phyloP scores from a whole-genome alignment of 495 filamentous ascomycete genomes.

The Parathielavia hyrcaniae region DNA sequence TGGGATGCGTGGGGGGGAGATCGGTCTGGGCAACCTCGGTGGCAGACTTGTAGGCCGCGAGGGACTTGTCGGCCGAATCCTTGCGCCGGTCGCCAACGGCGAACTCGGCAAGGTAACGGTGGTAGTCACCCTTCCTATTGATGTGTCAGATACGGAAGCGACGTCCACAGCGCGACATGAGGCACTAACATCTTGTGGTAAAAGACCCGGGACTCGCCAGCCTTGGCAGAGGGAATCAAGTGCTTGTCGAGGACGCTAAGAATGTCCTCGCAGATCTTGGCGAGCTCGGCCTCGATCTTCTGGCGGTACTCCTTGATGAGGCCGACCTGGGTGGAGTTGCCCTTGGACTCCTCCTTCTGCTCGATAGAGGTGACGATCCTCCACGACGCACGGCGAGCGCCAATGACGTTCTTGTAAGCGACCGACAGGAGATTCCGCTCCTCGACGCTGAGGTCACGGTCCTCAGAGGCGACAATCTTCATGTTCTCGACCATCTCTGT shows the following conservation, averaged over 20 bases:
- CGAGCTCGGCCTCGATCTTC: conserved; percentile 98
- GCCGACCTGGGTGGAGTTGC: conserved; percentile 84
- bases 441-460: conserved; percentile 97
- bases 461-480: conserved; percentile 95
- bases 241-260: conserved; percentile 93
- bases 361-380: conserved; percentile 99
- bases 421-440: conserved; percentile 99
- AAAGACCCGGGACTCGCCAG: conserved; percentile 98
- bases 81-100: conserved; percentile 97
- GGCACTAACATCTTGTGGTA: conserved; percentile 96
- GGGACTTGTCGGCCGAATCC: conserved; percentile 88
- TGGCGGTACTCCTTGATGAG: conserved; percentile 99
- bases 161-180: not conserved
- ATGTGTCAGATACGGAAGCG: conserved; percentile 26
- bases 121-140: conserved; percentile 97
- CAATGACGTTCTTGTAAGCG: conserved; percentile 99
- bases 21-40: conserved; percentile 98
- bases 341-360: conserved; percentile 99
- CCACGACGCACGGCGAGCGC: conserved; percentile 97
- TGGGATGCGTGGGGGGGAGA: conserved; percentile 96
- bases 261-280: conserved; percentile 99
- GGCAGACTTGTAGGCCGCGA: conserved; percentile 98
- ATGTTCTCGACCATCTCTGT: conserved; percentile 99
- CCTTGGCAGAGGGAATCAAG: conserved; percentile 92
- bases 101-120: conserved; percentile 99